Evolutionary conservation across 2,329 filamentous ascomycete genomes (phyloP), one percentile per base, ranked within the genome.

Genomic region (Sphaerulina vaccinii): DNA sequence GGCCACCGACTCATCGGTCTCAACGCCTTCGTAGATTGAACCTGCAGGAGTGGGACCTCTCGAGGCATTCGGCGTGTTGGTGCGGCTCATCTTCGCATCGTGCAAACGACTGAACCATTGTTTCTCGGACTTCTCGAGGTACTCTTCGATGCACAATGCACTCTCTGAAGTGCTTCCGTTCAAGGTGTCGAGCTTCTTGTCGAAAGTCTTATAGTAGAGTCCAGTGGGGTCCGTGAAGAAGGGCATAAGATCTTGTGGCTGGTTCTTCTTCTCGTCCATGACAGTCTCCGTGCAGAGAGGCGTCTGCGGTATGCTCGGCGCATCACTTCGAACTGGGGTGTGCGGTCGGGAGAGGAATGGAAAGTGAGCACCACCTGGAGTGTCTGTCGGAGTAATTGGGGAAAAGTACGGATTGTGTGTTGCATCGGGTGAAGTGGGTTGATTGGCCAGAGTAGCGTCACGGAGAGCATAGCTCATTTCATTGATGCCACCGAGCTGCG

Each of bases 211-310:
- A 57, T 80, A 82, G 65, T 83, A 86, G 55, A 83, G 75, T 24
- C 82, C 83, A 27, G 76, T 81, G 40, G 78, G 77, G 63, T 86
- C 84, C 5, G 79, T 85, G 70, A 87, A 87, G 70, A 82, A 83
- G 2, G 83, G 83, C 58, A 84, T 82, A 0, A 86, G 80, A 50
- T 85, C 82, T 63, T 86, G 83, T 13, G 85, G 75, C 55, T 80
- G 78, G 61, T 84, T 78, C 47, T 78, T 79, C 63, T 83, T 82
- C 52, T 81, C 80, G 15, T 82, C 80, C 21, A 84, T 74, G 23
- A 86, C 75, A 2, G 75, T 75, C 47, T 81, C 73, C 3, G 83
- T 71, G 22, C 79, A 82, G 21, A 85, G 71, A 7, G 64, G 65
- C 1, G 61, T 65, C 43, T 64, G 62, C 4, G 62, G 58, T 16